These are phyloP conservation scores for Microstegium vimineum DNA, from an alignment of 176 grass and related monocot genomes.

Conservation along the genomic window DNA sequence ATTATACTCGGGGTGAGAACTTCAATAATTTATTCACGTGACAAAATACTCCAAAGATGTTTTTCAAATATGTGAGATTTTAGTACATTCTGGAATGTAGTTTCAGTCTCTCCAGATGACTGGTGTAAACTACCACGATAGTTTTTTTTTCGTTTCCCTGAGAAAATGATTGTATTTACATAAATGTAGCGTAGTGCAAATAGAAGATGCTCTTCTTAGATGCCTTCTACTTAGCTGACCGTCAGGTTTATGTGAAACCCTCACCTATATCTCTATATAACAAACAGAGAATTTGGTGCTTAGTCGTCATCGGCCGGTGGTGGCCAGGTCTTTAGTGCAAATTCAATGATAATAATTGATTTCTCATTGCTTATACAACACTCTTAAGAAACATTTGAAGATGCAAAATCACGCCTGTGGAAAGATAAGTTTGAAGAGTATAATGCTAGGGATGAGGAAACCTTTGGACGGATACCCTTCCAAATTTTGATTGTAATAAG, in stretches of 20 bases:
- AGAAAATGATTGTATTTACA: no score
- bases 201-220: not conserved
- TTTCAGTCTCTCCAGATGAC: no score
- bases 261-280: conserved; percentile 3
- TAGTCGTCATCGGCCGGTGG: not conserved
- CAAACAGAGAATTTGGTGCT: not conserved
- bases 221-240: conserved; percentile 33
- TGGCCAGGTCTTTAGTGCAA: not conserved
- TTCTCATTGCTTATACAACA: conserved; percentile 35
- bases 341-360: not conserved
- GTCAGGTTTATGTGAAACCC: conserved; percentile 49
- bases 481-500: conserved; percentile 81
- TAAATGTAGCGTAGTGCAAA: not conserved
- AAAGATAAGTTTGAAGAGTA: conserved; percentile 57
- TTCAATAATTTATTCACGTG: no score
- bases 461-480: conserved; percentile 60
- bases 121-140: no score
- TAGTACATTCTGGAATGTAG: no score
- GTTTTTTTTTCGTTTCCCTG: no score
- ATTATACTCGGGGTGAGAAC: no score
- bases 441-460: conserved; percentile 42
- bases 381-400: conserved; percentile 70
- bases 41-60: no score
- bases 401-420: conserved; percentile 45
- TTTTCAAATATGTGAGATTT: no score